Evolutionary conservation across 495 filamentous ascomycete genomes (phyloP), one percentile per base, ranked within the genome.

Genomic region (Xylaria intraflava): DNA sequence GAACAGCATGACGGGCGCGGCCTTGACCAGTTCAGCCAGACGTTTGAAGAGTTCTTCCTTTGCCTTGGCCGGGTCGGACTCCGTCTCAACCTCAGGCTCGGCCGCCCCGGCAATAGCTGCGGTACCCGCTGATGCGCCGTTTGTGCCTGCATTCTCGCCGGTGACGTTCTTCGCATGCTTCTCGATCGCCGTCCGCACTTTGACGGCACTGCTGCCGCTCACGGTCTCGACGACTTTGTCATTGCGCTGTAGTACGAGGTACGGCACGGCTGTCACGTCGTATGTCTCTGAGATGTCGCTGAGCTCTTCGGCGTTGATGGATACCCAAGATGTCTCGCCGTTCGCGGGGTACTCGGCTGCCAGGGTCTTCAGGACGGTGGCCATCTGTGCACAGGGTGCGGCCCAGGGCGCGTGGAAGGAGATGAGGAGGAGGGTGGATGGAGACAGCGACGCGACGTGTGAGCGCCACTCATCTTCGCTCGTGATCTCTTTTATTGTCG

Each of bases 331-430:
- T 59, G 89, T 82, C 33, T 77, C 72, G 39, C 75, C 67, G 47
- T 80, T 78, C 26, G 75, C 76, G 46, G 87, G 80, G 71, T 93
- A 92, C 58, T 90, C 86, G 56, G 81, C 79, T 49, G 91, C 90
- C 52, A 99, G 85, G 27, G 88, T 84, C 61, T 78, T 72, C 52
- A 99, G 83, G 50, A 96, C 85, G n/a, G 81, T 83, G 58, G 81
- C 79, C 90, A 96, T 96, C 71, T 95, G 90, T 49, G 86, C 79
- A 75, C 93, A 97, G 11, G 90, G 93, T 26, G 87, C 89, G n/a
- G 94, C 93, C 93, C 94, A 97, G 61, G 90, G 86, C 0, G 94
- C 87, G 71, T 96, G 85, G 75, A 97, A 97, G 67, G 90, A 95
- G 61, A 96, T 79, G 60, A 95, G 81, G 44, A 88, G 72, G 31